phyloP scores from a whole-genome alignment of 129 eudicot species.

The Saposhnikovia divaricata region DNA sequence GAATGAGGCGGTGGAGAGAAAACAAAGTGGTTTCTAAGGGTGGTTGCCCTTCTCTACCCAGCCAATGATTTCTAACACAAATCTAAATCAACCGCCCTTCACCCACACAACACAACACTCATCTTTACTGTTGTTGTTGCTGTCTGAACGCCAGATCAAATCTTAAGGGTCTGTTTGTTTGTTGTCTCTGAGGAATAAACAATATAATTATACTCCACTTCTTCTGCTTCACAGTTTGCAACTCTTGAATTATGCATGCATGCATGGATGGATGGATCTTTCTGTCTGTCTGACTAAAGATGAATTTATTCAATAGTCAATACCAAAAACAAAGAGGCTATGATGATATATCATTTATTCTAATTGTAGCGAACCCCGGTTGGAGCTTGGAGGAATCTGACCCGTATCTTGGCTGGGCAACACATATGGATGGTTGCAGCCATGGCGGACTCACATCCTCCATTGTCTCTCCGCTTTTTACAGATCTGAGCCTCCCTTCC shows the following conservation, averaged over 20 bases:
- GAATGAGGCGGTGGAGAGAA: constrained; percentile 2
- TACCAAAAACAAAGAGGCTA: not conserved
- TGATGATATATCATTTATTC: not conserved
- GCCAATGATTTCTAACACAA: constrained; percentile 1
- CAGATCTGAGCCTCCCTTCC: constrained; percentile 6
- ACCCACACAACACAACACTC: too few relatives aligned
- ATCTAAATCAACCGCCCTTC: constrained; percentile 7
- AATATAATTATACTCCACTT: not conserved
- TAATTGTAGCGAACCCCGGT: not conserved
- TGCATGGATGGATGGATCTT: too few relatives aligned
- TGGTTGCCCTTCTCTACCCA: constrained; percentile 27
- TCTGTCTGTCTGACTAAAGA: too few relatives aligned
- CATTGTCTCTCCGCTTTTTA: not conserved
- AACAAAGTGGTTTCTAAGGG: constrained; percentile 11
- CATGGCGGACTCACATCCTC: not conserved
- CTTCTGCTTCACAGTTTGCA: not conserved
- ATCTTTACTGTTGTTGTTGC: too few relatives aligned
- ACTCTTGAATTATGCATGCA: not conserved
- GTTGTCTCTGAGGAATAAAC: too few relatives aligned
- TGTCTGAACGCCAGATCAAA: not conserved
- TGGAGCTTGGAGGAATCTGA: constrained; percentile 10
- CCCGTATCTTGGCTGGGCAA: constrained; percentile 34
- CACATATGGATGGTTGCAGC: constrained; percentile 20
- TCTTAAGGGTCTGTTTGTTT: not conserved
- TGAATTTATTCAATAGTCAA: not conserved